Percentiles rank a stretch among this genome's conserved stretches.
These are phyloP conservation scores for Cercophora scortea DNA, from an alignment of 495 filamentous ascomycete genomes.

Conservation along the genomic window DNA sequence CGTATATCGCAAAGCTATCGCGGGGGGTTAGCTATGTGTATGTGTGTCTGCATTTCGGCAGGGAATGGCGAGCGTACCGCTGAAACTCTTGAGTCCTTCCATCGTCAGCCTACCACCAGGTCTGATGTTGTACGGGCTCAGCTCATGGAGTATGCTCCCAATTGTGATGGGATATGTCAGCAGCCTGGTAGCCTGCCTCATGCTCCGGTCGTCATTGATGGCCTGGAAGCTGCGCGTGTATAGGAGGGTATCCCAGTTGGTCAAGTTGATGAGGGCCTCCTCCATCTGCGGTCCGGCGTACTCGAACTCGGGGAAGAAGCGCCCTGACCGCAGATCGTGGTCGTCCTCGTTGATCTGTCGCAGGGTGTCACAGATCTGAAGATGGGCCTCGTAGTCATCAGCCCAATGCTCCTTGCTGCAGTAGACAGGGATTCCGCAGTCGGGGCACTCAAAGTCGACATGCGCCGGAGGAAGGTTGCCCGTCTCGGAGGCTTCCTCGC, in stretches of 20 bases:
- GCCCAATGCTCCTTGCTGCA: slow-evolving; percentile 92
- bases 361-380: slow-evolving; percentile 86
- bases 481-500: slow-evolving; percentile 32
- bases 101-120: slow-evolving; percentile 63
- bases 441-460: slow-evolving; percentile 88
- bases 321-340: slow-evolving; percentile 83
- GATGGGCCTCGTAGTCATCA: slow-evolving; percentile 85
- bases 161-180: slow-evolving; percentile 92
- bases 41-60: background rate
- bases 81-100: slow-evolving; percentile 88
- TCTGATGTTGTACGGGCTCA: slow-evolving; percentile 82
- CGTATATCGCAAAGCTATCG: slow-evolving; percentile 77
- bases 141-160: slow-evolving; percentile 81
- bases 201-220: slow-evolving; percentile 75
- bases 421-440: slow-evolving; percentile 90
- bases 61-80: slow-evolving; percentile 49
- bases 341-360: slow-evolving; percentile 96
- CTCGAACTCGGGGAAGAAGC: slow-evolving; percentile 89
- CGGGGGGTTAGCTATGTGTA: background rate
- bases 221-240: slow-evolving; percentile 85
- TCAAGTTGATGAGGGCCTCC: slow-evolving; percentile 90
- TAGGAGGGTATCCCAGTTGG: slow-evolving; percentile 94
- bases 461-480: slow-evolving; percentile 57
- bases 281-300: slow-evolving; percentile 86
- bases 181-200: slow-evolving; percentile 85